Evolutionary conservation across 495 filamentous ascomycete genomes (phyloP).

Genomic region (Tuber indicum): DNA sequence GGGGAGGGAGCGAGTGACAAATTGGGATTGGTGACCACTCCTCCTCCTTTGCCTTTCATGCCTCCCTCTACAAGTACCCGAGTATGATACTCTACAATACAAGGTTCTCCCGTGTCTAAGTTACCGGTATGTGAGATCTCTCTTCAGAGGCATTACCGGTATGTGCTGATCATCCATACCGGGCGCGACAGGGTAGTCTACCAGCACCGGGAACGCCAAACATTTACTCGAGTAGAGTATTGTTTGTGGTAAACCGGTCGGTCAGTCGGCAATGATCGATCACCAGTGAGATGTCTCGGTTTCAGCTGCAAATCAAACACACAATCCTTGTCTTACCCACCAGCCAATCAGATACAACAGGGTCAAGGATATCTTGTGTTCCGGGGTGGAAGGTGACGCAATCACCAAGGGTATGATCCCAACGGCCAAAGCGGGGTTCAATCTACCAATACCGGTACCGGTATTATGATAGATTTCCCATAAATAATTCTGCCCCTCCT

Average conservation of each 20-base stretch:
- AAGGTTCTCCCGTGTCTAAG: no score
- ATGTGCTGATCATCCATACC: neutral
- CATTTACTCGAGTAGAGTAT: neutral
- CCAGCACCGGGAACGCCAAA: neutral
- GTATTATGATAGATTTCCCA: neutral
- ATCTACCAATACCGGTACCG: neutral
- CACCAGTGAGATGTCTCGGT: neutral
- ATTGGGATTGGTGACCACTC: neutral
- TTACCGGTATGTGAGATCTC: neutral
- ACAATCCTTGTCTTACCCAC: neutral
- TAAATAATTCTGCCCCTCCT: constrained; percentile 7
- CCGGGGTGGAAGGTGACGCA: neutral
- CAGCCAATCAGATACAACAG: neutral
- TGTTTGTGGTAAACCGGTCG: neutral
- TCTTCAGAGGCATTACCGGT: neutral
- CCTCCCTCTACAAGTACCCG: no score
- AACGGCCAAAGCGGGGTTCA: neutral
- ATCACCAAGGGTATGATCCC: neutral
- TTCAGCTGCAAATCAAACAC: neutral
- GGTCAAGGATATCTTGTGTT: neutral
- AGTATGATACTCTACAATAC: no score
- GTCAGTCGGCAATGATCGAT: neutral
- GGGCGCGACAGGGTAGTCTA: neutral
- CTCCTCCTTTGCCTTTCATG: neutral
- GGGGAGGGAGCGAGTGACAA: neutral